These are phyloP conservation scores for Williopsis jadinii DNA, from an alignment of 1,139 yeast species.

Conservation along the genomic window DNA sequence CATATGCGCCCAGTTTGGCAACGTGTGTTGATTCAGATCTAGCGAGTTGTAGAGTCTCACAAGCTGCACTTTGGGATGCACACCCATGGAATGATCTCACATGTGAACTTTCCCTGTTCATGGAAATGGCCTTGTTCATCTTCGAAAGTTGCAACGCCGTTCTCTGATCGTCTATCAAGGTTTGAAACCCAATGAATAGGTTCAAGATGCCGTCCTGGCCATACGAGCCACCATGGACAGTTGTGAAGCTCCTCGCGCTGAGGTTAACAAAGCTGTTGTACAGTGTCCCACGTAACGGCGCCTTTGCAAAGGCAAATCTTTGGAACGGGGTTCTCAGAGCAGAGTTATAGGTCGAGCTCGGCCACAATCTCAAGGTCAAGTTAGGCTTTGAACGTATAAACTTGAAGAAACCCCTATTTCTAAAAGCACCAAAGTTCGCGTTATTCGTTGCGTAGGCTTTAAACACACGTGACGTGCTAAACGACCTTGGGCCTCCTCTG, in stretches of 20 bases:
- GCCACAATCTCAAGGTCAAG: slow-evolving; percentile 18
- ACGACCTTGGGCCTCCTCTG: slow-evolving; percentile 8
- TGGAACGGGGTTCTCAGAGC: slow-evolving; percentile 2
- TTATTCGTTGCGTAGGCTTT: slow-evolving; percentile 10
- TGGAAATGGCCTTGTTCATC: slow-evolving; percentile 4
- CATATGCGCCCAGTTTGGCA: slow-evolving; percentile 39
- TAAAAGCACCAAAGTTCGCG: slow-evolving; percentile 2
- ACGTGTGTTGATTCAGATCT: slow-evolving; percentile 23
- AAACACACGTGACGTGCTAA: slow-evolving; percentile 9
- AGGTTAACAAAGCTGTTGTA: slow-evolving; percentile 19
- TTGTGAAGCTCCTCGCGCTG: slow-evolving; percentile 18
- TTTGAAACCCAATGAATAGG: slow-evolving; percentile 30
- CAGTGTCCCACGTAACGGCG: slow-evolving; percentile 16
- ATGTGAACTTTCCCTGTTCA: slow-evolving; percentile 1
- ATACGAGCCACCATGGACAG: slow-evolving; percentile 18
- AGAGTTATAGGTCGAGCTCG: slow-evolving; percentile 19
- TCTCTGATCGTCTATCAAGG: slow-evolving; percentile 24
- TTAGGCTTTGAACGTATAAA: slow-evolving; percentile 9
- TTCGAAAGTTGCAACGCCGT: slow-evolving; percentile 13
- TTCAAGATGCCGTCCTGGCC: slow-evolving; percentile 34
- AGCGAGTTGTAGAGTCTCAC: slow-evolving; percentile 20
- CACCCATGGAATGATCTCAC: slow-evolving; percentile 26
- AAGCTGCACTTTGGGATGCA: slow-evolving; percentile 29
- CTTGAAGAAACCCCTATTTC: slow-evolving; percentile 1
- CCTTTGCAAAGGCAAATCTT: slow-evolving; percentile 3